phyloP scores from a whole-genome alignment of 2,329 filamentous ascomycete species.

The Monosporascus sp. region DNA sequence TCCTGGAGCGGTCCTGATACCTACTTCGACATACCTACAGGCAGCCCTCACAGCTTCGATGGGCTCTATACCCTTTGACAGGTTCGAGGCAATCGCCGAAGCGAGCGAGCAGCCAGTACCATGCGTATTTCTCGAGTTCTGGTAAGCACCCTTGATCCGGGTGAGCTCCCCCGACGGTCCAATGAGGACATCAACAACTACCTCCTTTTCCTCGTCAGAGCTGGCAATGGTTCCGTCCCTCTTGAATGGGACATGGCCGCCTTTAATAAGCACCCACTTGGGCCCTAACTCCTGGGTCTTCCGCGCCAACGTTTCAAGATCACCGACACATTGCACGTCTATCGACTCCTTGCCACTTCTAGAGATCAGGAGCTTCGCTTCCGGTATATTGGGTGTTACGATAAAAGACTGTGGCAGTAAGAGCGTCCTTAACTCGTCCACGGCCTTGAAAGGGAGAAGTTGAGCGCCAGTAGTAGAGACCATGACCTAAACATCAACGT shows the following conservation, averaged over 20 bases:
- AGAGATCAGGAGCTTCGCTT: conserved; percentile 62
- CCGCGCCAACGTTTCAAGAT: conserved; percentile 65
- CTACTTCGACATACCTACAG: conserved; percentile 67
- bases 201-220: conserved; percentile 51
- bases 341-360: conserved; percentile 38
- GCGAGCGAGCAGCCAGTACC: conserved; percentile 93
- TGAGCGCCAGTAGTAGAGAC: conserved; percentile 74
- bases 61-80: conserved; percentile 56
- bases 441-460: conserved; percentile 62
- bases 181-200: conserved; percentile 74
- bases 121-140: conserved; percentile 76
- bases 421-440: conserved; percentile 52
- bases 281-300: conserved; percentile 65
- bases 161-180: conserved; percentile 52
- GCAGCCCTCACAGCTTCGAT: conserved; percentile 60
- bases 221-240: conserved; percentile 55
- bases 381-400: conserved; percentile 73
- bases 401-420: conserved; percentile 64
- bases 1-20: conserved; percentile 59
- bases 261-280: conserved; percentile 80
- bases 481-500: conserved; percentile 66
- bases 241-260: conserved; percentile 79
- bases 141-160: conserved; percentile 65
- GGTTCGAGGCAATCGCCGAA: conserved; percentile 72
- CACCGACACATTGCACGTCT: conserved; percentile 52